Percentiles rank a stretch among this genome's conserved stretches.
phyloP scores from a whole-genome alignment of 768 basidiomycete genomes.

The Boletus subcaerulescens region DNA sequence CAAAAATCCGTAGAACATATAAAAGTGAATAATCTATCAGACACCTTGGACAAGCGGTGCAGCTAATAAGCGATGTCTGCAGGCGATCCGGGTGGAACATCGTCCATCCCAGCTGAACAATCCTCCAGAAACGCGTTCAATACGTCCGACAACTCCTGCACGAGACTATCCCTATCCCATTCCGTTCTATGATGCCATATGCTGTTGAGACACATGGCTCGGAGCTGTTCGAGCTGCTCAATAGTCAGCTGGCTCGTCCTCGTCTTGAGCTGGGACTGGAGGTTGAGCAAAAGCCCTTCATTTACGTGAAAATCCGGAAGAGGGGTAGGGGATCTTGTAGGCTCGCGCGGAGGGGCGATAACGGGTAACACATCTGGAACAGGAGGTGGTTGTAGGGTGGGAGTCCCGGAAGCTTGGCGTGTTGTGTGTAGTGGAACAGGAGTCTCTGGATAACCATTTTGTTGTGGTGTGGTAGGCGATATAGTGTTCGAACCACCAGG shows the following conservation, averaged over 20 bases:
- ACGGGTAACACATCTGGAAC: constrained; percentile 23
- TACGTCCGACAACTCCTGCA: constrained; percentile 55
- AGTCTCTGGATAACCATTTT: constrained; percentile 10
- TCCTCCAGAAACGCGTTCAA: constrained; percentile 68
- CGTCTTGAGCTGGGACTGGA: constrained; percentile 49
- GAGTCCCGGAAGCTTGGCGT: constrained; percentile 7
- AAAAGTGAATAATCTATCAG: constrained; percentile 24
- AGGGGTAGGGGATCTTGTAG: constrained; percentile 65
- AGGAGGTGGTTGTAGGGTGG: not conserved
- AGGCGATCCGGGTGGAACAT: constrained; percentile 1
- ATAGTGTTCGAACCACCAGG: not conserved
- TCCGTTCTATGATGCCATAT: constrained; percentile 82
- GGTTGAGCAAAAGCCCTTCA: constrained; percentile 42
- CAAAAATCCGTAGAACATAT: constrained; percentile 11
- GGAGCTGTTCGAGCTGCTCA: constrained; percentile 91
- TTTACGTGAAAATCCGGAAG: constrained; percentile 77
- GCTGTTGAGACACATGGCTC: constrained; percentile 73
- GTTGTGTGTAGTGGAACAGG: not conserved
- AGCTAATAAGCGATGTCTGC: constrained; percentile 3
- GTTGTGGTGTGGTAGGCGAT: constrained; percentile 6
- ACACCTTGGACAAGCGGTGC: not conserved
- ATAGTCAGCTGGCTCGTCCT: constrained; percentile 63
- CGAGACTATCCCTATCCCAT: constrained; percentile 76
- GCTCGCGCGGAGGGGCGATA: constrained; percentile 30
- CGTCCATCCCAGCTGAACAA: constrained; percentile 35